These are phyloP conservation scores for Pogostemon cablin DNA, from an alignment of 257 asterid genomes.

Conservation along the genomic window DNA sequence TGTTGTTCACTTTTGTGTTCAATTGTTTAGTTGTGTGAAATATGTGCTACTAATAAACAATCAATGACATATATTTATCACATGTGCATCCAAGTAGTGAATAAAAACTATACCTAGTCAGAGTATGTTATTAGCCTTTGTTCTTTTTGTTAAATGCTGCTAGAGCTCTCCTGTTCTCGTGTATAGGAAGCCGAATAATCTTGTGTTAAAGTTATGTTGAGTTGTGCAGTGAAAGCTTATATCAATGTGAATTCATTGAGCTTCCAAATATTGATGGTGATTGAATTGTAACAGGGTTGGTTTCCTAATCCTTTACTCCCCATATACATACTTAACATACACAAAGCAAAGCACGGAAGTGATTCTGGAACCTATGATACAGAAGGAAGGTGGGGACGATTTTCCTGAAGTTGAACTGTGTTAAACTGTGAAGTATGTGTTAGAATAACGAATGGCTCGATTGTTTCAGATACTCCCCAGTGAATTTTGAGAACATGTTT, in stretches of 20 bases:
- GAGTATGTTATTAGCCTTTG: no score
- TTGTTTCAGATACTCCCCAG: slow-evolving; percentile 53
- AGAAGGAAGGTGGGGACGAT: slow-evolving; percentile 65
- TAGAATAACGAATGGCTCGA: not conserved
- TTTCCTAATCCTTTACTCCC: slow-evolving; percentile 71
- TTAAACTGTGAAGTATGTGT: not conserved
- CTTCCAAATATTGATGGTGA: not conserved
- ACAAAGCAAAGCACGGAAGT: slow-evolving; percentile 82
- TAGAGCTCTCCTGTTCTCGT: no score
- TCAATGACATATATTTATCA: no score
- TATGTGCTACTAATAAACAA: no score
- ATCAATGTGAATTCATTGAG: not conserved
- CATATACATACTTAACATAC: slow-evolving; percentile 60
- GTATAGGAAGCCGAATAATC: no score
- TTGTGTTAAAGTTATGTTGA: not conserved
- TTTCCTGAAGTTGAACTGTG: not conserved
- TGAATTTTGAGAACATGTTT: slow-evolving; percentile 70
- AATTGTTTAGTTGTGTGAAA: no score
- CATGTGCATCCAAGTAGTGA: no score
- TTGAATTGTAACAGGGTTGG: slow-evolving; percentile 57
- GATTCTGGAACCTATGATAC: slow-evolving; percentile 69
- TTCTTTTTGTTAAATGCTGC: no score
- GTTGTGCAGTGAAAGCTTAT: not conserved
- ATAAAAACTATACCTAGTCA: no score
- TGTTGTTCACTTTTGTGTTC: no score